Conservation (phyloP, 371 early-diverging fungal species). For the Mucor irregularis region DNA sequence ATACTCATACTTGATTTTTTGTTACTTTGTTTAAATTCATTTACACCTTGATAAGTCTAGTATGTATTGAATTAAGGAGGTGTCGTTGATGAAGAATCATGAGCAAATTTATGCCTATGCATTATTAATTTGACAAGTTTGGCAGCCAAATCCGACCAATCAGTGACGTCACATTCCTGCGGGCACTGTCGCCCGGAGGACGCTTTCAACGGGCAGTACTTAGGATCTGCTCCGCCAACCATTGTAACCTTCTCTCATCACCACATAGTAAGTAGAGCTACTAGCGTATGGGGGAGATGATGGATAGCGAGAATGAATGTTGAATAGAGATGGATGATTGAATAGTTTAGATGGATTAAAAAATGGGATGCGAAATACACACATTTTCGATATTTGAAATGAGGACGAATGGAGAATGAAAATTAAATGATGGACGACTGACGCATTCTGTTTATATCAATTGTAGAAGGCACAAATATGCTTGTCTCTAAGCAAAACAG, state of each 20-base stretch:
- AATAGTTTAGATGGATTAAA: conserved; percentile 2
- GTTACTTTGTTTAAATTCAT: too few relatives aligned
- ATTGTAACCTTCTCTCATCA: conserved; percentile 30
- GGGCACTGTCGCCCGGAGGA: too few relatives aligned
- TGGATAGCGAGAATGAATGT: background rate
- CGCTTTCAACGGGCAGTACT: background rate
- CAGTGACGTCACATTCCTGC: background rate
- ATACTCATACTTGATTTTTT: too few relatives aligned
- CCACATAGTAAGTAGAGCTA: conserved; percentile 30
- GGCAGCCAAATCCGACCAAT: too few relatives aligned
- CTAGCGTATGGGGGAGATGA: background rate
- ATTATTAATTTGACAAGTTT: too few relatives aligned
- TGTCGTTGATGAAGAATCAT: too few relatives aligned
- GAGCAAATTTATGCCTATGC: too few relatives aligned
- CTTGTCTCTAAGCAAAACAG: conserved; percentile 94
- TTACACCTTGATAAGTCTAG: too few relatives aligned
- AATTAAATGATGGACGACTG: background rate
- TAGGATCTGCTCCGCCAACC: background rate
- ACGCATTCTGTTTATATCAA: background rate
- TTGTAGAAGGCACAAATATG: conserved; percentile 61
- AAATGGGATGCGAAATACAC: background rate
- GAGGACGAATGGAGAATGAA: background rate
- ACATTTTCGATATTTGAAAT: background rate
- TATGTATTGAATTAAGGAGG: too few relatives aligned
- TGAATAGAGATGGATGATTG: background rate